phyloP scores from a whole-genome alignment of 2,329 filamentous ascomycete species.

The Ciborinia camelliae region DNA sequence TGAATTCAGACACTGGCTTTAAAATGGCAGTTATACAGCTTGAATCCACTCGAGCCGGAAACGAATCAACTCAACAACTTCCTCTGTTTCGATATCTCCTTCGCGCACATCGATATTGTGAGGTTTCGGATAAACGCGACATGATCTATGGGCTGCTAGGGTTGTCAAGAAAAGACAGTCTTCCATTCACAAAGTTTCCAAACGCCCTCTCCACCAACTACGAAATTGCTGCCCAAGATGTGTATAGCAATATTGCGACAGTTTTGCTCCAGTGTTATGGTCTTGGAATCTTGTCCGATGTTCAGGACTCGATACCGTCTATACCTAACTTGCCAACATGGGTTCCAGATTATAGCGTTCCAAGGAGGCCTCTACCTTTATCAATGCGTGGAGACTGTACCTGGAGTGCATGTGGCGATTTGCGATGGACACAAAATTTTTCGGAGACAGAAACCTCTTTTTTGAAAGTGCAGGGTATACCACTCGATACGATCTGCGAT shows the following conservation, averaged over 20 bases:
- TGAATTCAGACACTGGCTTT: conserved; percentile 1
- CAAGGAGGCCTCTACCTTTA: not conserved
- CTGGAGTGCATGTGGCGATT: conserved; percentile 5
- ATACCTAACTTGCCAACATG: conserved; percentile 9
- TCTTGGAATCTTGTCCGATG: conserved; percentile 3
- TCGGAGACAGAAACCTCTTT: not conserved
- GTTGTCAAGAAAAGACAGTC: conserved; percentile 1
- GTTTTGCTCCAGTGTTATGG: conserved; percentile 8
- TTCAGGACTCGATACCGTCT: conserved; percentile 7
- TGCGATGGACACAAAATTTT: not conserved
- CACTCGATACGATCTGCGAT: not conserved
- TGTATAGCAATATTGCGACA: conserved; percentile 1
- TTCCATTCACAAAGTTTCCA: conserved; percentile 6
- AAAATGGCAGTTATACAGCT: conserved; percentile 12
- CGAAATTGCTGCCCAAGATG: not conserved
- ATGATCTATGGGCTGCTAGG: conserved; percentile 2
- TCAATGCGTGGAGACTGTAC: conserved; percentile 10
- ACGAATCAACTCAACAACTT: not conserved
- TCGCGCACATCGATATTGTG: not conserved
- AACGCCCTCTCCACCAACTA: not conserved
- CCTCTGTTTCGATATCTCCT: conserved; percentile 13
- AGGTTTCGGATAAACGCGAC: conserved; percentile 12
- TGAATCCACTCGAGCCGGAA: conserved; percentile 1
- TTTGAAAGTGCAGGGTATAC: conserved; percentile 11
- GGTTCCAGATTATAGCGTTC: conserved; percentile 14